Base-by-base conservation (phyloP, 1,139 yeast genomes). In the Saccharomyces pastorianus region DNA sequence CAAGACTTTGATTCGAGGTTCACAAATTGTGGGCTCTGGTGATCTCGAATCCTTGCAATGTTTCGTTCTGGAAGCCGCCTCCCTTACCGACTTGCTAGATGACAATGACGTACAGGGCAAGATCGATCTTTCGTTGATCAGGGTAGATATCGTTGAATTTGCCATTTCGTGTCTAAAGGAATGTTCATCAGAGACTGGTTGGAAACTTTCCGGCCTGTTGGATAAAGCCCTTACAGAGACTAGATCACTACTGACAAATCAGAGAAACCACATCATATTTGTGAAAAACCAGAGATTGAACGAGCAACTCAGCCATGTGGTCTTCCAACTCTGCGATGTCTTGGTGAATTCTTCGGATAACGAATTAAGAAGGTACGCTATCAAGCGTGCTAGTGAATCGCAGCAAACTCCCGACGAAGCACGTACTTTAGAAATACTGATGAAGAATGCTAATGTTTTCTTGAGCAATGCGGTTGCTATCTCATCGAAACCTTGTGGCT, bases 401-500 rank as follows among this genome's bases (percentile, higher is more conserved):
- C 41, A 14, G 52, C 51, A 14, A 14, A 44, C 25, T 9, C 49
- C 31, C 31, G 26, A 29, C 47, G 50, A 29, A 42, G 25, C 28
- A 29, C 29, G 59, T 46, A 54, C 59, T 7, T 51, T 53, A 29
- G 53, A 54, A 4, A 54, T 63, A 8, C 55, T 67, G 38, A 47
- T 55, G 55, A 65, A 65, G 53, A 67, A 67, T 46, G 63, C 65
- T 6, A 52, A 51, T 32, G 61, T 64, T 3, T 56, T 64, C 23
- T 55, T 64, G 20, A 48, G 53, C 8, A 67, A 66, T 47, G 65
- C 67, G 1, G 53, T 51, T 20, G 59, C 53, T 34, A 62, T 64
- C 26, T 60, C 70, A 1, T 59, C 65, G 48, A 53, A 53, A 48
- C 57, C 68, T 4, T 67, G 70, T 51, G 71, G 71, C 8, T 51